Evolutionary conservation across 2,329 filamentous ascomycete genomes (phyloP).

Genomic region (Talaromyces islandicus): DNA sequence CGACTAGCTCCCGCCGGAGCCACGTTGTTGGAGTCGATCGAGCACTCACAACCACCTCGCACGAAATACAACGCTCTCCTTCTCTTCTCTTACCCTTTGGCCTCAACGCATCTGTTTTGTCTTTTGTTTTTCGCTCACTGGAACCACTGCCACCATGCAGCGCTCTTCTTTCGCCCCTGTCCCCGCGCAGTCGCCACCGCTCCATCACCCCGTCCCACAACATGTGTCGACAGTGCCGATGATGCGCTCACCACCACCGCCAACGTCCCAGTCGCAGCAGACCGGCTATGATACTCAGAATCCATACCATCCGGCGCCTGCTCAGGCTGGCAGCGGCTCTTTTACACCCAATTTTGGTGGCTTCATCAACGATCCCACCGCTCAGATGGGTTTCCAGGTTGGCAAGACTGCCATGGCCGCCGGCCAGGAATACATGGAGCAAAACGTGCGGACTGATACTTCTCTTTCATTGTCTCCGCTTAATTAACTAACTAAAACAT

Average conservation of each 20-base stretch:
- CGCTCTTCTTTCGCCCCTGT: constrained; percentile 72
- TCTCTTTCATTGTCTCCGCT: not conserved
- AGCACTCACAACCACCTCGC: not conserved
- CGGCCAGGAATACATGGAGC: constrained; percentile 89
- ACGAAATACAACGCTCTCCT: not conserved
- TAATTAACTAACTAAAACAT: not conserved
- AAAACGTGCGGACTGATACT: constrained; percentile 63
- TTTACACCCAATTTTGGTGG: constrained; percentile 66
- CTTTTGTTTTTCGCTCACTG: not conserved
- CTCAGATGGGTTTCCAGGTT: constrained; percentile 91
- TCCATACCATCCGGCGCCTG: constrained; percentile 42
- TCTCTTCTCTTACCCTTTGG: not conserved
- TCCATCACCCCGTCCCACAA: constrained; percentile 95
- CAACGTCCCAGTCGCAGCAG: constrained; percentile 62
- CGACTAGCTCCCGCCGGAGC: not conserved
- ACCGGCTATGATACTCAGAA: constrained; percentile 44
- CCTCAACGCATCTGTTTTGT: not conserved
- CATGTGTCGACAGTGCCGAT: constrained; percentile 98
- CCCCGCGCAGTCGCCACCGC: constrained; percentile 73
- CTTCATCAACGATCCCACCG: constrained; percentile 93
- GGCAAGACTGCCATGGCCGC: constrained; percentile 87
- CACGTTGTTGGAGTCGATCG: not conserved
- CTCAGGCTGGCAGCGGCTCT: constrained; percentile 33
- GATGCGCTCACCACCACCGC: constrained; percentile 87
- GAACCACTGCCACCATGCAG: constrained; percentile 61